Conservation (phyloP, 768 basidiomycete genomes). For the Auricularia sp. region DNA sequence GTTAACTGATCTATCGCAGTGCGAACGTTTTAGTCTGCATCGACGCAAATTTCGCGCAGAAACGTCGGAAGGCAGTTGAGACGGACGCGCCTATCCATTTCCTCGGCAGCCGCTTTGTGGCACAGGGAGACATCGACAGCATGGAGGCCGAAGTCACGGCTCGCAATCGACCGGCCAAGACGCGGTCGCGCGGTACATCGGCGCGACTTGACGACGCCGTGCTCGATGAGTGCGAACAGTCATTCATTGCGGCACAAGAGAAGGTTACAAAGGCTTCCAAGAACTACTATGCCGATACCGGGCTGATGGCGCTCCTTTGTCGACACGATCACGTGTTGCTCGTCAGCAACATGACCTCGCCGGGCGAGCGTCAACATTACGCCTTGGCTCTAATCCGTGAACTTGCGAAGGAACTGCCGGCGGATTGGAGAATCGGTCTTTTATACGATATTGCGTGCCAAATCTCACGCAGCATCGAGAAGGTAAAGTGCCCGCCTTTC, state of each 20-base stretch:
- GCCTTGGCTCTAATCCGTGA: slow-evolving; percentile 2
- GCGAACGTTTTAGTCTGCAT: slow-evolving; percentile 2
- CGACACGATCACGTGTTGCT: slow-evolving; percentile 5
- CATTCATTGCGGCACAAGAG: slow-evolving; percentile 8
- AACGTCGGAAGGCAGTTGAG: background rate
- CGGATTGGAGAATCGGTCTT: slow-evolving; percentile 20
- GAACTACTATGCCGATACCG: slow-evolving; percentile 7
- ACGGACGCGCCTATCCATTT: background rate
- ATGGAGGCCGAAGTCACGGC: background rate
- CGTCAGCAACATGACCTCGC: slow-evolving; percentile 5
- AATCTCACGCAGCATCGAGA: slow-evolving; percentile 19
- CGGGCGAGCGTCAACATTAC: slow-evolving; percentile 8
- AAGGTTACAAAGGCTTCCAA: slow-evolving; percentile 1
- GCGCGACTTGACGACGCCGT: background rate
- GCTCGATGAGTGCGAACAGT: slow-evolving; percentile 5
- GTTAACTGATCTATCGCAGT: background rate
- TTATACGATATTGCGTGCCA: slow-evolving; percentile 27
- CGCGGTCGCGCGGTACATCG: background rate
- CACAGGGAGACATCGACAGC: background rate
- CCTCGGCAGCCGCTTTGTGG: background rate
- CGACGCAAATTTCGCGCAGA: slow-evolving; percentile 4
- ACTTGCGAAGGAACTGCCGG: slow-evolving; percentile 2
- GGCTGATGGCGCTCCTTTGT: slow-evolving; percentile 7
- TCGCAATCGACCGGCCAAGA: too few species aligned
- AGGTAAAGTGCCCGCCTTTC: background rate